Evolutionary conservation across 306 rosid genomes (phyloP).

Genomic region (Corylus americana): DNA sequence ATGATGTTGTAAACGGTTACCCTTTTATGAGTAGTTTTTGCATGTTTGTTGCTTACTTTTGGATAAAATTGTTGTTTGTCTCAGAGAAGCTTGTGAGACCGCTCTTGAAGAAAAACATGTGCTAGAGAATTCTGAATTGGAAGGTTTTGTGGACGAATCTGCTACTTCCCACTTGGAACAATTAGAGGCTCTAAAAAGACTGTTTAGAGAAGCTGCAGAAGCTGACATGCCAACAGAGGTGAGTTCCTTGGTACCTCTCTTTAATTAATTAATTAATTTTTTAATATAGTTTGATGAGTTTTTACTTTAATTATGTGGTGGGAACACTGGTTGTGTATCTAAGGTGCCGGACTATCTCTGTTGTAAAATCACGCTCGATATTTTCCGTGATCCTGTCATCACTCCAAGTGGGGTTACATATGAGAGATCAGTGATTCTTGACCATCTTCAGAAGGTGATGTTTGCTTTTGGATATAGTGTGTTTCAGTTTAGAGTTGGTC

Average conservation of each 20-base stretch:
- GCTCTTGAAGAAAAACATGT: slow-evolving; percentile 45
- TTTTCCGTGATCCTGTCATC: slow-evolving; percentile 94
- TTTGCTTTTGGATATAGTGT: slow-evolving; percentile 22
- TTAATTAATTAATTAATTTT: neutral
- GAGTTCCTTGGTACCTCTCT: slow-evolving; percentile 9
- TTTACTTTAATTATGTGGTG: slow-evolving; percentile 7
- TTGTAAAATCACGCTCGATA: slow-evolving; percentile 83
- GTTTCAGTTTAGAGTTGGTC: neutral
- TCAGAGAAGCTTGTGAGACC: slow-evolving; percentile 55
- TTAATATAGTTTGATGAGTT: neutral
- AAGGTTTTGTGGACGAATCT: slow-evolving; percentile 67
- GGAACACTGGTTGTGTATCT: slow-evolving; percentile 1
- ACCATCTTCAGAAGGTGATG: slow-evolving; percentile 81
- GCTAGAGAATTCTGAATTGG: slow-evolving; percentile 35
- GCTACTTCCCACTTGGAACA: slow-evolving; percentile 40
- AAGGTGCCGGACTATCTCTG: slow-evolving; percentile 92
- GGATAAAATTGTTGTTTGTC: slow-evolving; percentile 8
- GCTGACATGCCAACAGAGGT: slow-evolving; percentile 74
- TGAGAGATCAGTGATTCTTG: slow-evolving; percentile 84
- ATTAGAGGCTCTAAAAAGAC: slow-evolving; percentile 51
- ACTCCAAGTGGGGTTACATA: slow-evolving; percentile 89
- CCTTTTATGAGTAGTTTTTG: neutral
- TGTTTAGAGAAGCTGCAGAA: slow-evolving; percentile 62
- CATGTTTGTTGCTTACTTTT: neutral
- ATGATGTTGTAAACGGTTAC: neutral